These are phyloP conservation scores for Fusarium solani-melongenae DNA, from an alignment of 2,329 filamentous ascomycete genomes.

Conservation along the genomic window DNA sequence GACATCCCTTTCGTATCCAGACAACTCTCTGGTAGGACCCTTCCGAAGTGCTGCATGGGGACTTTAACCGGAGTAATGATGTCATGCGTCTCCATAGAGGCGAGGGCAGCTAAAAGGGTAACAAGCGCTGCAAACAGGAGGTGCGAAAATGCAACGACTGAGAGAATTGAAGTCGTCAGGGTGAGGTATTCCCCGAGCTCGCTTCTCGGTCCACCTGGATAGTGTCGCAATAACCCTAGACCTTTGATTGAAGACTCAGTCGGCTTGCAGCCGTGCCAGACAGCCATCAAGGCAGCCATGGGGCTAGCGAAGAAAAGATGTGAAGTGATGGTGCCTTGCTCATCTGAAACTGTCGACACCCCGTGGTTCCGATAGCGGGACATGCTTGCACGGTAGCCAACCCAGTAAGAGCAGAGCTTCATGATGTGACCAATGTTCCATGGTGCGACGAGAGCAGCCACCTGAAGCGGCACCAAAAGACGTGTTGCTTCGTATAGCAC, in stretches of 20 bases:
- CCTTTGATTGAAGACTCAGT: not conserved
- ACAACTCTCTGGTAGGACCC: not conserved
- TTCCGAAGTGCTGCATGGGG: not conserved
- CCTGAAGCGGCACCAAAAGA: not conserved
- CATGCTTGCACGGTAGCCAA: not conserved
- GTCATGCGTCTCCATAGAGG: not conserved
- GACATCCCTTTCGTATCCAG: not conserved
- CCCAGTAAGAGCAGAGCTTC: not conserved
- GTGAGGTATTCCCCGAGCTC: not conserved
- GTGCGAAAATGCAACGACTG: not conserved
- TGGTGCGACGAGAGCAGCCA: not conserved
- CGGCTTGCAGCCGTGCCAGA: not conserved
- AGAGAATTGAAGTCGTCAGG: not conserved
- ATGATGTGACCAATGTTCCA: not conserved
- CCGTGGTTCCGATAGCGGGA: not conserved
- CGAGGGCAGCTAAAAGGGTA: not conserved
- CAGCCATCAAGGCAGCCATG: not conserved
- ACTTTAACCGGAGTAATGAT: not conserved
- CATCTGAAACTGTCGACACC: not conserved
- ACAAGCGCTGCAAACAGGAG: not conserved
- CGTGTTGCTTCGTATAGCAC: not conserved
- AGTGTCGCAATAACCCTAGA: not conserved
- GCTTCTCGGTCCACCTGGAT: not conserved
- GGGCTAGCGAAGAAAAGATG: not conserved
- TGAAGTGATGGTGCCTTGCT: not conserved